Percentiles rank a stretch among this genome's conserved stretches.
Conservation (phyloP, 2,329 filamentous ascomycete species). For the Penicillium sp. region DNA sequence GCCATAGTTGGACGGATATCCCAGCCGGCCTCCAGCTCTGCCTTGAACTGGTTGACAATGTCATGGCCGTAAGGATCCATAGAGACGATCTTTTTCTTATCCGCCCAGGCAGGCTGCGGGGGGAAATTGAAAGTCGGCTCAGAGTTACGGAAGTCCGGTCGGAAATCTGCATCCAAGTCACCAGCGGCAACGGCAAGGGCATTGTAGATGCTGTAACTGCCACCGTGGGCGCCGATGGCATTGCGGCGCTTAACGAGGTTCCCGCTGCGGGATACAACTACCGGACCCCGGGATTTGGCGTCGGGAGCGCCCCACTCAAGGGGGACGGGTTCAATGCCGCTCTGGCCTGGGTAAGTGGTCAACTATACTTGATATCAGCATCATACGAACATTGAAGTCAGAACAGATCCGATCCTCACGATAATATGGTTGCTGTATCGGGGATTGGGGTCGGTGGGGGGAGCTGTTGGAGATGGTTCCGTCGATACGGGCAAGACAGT, state of each 20-base stretch:
- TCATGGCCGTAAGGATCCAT: constrained; percentile 96
- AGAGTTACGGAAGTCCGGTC: constrained; percentile 76
- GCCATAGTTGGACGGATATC: constrained; percentile 90
- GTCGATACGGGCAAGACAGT: constrained; percentile 8
- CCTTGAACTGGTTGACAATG: constrained; percentile 74
- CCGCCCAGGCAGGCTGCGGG: constrained; percentile 84
- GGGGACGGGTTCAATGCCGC: constrained; percentile 85
- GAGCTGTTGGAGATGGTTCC: constrained; percentile 19
- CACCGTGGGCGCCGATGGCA: constrained; percentile 72
- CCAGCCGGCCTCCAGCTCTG: constrained; percentile 67
- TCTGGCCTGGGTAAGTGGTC: constrained; percentile 89
- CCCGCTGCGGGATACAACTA: constrained; percentile 65
- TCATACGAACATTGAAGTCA: not conserved
- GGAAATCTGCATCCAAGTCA: constrained; percentile 80
- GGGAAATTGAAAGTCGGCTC: constrained; percentile 89
- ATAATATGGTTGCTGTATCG: constrained; percentile 39
- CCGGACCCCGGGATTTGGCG: constrained; percentile 73
- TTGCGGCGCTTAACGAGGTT: constrained; percentile 37
- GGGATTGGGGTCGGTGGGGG: constrained; percentile 25
- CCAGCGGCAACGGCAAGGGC: constrained; percentile 89
- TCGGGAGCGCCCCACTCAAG: constrained; percentile 85
- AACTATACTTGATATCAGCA: constrained; percentile 39
- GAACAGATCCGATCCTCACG: constrained; percentile 14
- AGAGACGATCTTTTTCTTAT: constrained; percentile 90
- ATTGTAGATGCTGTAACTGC: constrained; percentile 95